Base-by-base conservation (phyloP, 1,139 yeast species). In the Hemisphaericaspora subhashii region DNA sequence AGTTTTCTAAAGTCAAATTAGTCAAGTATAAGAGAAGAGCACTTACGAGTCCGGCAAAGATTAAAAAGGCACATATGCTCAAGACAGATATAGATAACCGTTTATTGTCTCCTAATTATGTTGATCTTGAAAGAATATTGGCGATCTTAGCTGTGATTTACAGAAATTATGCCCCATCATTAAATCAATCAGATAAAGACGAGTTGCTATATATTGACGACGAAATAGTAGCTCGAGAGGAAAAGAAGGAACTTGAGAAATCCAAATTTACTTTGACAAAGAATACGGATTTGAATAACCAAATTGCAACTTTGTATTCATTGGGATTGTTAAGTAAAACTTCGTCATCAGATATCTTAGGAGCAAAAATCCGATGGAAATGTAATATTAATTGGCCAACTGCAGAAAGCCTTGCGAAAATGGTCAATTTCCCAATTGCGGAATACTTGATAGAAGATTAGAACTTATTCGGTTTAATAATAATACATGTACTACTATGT, bases 41-140 rank as follows among this genome's bases (percentile, higher is more conserved):
- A 44, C 30, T 25, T 21, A 38, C 38, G 9, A 32, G 39, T 27
- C 47, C 50, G 14, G 41, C 52, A 8, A 51, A 44, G 6, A 33
- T 43, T 18, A 39, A 74, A 42, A 51, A 58, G 63, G 50, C 68
- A 52, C 50, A 68, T 68, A 36, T 69, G 67, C 42, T 73, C 50
- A 62, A 67, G 56, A 57, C 63, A 47, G 79, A 71, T 40, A 65
- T 81, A 14, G 81, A 77, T 41, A 64, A 78, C 4, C 64, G 81
- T 21, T 60, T 81, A 17, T 65, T 82, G 24, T 77, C 81, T 9
- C 82, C 88, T 1, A 75, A 77, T 18, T 67, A 74, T 34, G 84
- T 83, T 53, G 89, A 83, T 40, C 60, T 83, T 39, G 92, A 84
- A 52, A 66, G 92, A 40, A 60, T 83, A 62, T 60, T 81, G 47